phyloP scores from a whole-genome alignment of 108 stramenopile species.

The Asterionellopsis glacialis region DNA sequence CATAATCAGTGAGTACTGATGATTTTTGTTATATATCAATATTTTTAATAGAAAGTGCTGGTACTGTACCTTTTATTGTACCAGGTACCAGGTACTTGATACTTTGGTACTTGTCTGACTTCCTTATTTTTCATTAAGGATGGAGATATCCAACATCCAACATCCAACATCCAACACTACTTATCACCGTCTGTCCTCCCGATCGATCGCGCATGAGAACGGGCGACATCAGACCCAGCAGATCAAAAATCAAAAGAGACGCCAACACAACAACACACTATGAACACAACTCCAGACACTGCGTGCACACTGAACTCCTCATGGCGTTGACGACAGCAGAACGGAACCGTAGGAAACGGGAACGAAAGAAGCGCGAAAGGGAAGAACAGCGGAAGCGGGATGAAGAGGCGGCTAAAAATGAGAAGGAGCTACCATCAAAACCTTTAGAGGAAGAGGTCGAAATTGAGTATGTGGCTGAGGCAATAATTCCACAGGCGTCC shows the following conservation, averaged over 20 bases:
- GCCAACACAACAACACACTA: neutral
- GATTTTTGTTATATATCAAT: no score
- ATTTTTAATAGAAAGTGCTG: no score
- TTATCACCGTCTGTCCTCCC: neutral
- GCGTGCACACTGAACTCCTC: neutral
- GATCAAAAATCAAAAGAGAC: no score
- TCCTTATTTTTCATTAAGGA: no score
- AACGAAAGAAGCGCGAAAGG: constrained; percentile 70
- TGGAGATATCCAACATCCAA: no score
- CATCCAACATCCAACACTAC: no score
- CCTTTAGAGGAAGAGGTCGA: constrained; percentile 38
- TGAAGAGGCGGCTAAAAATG: constrained; percentile 9
- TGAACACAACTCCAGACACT: neutral
- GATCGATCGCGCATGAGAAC: neutral
- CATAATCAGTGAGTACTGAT: no score
- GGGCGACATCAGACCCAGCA: no score
- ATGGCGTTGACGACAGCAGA: constrained; percentile 76
- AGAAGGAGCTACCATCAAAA: neutral
- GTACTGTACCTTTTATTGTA: no score
- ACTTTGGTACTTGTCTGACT: no score
- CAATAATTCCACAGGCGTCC: constrained; percentile 1
- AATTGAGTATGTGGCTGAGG: constrained; percentile 79
- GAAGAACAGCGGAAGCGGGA: constrained; percentile 24
- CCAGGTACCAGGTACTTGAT: no score
- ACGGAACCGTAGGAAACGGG: constrained; percentile 77